Percentiles rank a stretch among this genome's conserved stretches.
phyloP scores from a whole-genome alignment of 208 protist genomes.

The Trypanosoma rangeli region DNA sequence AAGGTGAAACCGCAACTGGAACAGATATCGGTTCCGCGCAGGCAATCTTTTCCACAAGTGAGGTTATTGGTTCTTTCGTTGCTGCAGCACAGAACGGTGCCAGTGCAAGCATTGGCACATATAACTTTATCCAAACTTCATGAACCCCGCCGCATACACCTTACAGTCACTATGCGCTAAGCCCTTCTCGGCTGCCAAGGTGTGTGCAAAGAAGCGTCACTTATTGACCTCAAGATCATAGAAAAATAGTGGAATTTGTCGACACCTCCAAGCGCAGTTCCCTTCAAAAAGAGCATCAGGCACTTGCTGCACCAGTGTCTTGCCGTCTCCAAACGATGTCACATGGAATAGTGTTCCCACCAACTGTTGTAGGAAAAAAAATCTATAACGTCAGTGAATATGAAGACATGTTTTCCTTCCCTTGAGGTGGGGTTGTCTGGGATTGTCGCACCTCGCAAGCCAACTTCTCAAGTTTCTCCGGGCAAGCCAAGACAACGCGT shows the following conservation, averaged over 20 bases:
- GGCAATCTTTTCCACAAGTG: neutral
- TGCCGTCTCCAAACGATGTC: constrained; percentile 24
- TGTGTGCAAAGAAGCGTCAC: neutral
- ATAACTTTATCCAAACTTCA: constrained; percentile 24
- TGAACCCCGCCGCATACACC: neutral
- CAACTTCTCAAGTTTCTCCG: constrained; percentile 25
- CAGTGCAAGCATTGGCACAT: constrained; percentile 11
- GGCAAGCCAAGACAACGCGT: constrained; percentile 28
- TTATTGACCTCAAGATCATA: constrained; percentile 1
- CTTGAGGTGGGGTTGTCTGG: neutral
- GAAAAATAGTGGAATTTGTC: constrained; percentile 24
- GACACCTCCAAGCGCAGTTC: neutral
- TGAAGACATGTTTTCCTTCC: neutral
- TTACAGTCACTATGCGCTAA: neutral
- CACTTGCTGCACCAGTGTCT: constrained; percentile 10
- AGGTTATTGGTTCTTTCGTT: constrained; percentile 7
- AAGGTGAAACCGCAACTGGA: neutral
- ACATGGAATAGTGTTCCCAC: constrained; percentile 38
- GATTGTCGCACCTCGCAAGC: constrained; percentile 29
- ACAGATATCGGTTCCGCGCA: neutral
- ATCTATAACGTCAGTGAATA: constrained; percentile 31
- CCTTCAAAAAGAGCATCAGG: constrained; percentile 13
- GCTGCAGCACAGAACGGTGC: constrained; percentile 18
- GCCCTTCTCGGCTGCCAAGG: neutral
- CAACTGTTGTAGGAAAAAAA: constrained; percentile 27